A percentile compares a stretch with the other conserved stretches of the same genome.
phyloP scores from a whole-genome alignment of 2,329 filamentous ascomycete species.

The Emmonsia crescens region DNA sequence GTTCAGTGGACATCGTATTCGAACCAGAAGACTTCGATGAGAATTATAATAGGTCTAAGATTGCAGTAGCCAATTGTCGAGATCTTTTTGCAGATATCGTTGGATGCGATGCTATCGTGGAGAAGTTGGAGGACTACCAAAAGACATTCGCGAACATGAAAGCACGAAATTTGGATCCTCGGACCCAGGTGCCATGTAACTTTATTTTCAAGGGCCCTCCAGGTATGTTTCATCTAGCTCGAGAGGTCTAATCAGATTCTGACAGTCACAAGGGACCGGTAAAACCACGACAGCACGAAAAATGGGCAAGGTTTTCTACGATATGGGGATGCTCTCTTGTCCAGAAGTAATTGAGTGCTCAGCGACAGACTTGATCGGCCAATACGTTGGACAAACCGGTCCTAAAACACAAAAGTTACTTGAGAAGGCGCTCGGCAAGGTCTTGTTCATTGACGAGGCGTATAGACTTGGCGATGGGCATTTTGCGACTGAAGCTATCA shows the following conservation, averaged over 20 bases:
- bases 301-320: constrained; percentile 65
- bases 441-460: constrained; percentile 63
- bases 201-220: constrained; percentile 59
- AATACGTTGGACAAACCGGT: constrained; percentile 59
- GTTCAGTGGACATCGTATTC: constrained; percentile 21
- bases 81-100: constrained; percentile 49
- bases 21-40: constrained; percentile 47
- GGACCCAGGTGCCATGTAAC: constrained; percentile 51
- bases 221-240: constrained; percentile 31
- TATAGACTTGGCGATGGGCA: constrained; percentile 50
- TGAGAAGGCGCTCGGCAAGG: constrained; percentile 52
- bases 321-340: constrained; percentile 56
- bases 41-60: constrained; percentile 45
- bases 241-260: neutral
- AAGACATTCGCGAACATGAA: constrained; percentile 43
- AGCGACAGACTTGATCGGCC: constrained; percentile 55
- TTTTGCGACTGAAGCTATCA: constrained; percentile 48
- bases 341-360: constrained; percentile 56
- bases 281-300: constrained; percentile 64
- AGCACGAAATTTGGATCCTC: constrained; percentile 43
- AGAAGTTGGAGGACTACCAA: constrained; percentile 46
- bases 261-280: constrained; percentile 44
- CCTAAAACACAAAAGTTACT: constrained; percentile 53
- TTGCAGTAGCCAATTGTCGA: constrained; percentile 39
- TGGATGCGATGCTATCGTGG: constrained; percentile 47